Percentiles rank a stretch among this genome's conserved stretches.
phyloP scores from a whole-genome alignment of 495 filamentous ascomycete species.

The Penicillium steckii region DNA sequence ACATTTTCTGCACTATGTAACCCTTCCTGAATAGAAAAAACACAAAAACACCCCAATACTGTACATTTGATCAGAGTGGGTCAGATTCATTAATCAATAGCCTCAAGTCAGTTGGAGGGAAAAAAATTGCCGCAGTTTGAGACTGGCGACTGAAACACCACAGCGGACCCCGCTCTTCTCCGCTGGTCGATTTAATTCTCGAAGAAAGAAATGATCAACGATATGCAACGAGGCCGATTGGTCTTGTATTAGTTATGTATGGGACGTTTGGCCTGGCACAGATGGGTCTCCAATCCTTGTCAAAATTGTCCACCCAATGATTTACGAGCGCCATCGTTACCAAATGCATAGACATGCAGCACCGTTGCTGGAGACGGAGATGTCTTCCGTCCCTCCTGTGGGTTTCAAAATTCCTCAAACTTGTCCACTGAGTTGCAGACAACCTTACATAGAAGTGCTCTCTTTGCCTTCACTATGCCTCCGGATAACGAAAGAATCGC shows the following conservation, averaged over 20 bases:
- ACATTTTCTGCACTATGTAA: too few species aligned
- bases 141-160: too few species aligned
- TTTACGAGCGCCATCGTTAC: background rate
- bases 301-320: background rate
- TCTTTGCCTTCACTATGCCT: background rate
- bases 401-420: background rate
- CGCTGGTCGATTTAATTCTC: too few species aligned
- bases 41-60: too few species aligned
- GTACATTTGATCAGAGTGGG: too few species aligned
- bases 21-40: too few species aligned
- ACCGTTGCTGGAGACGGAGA: background rate
- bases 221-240: background rate
- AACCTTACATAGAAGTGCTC: too few species aligned
- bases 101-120: too few species aligned
- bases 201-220: background rate
- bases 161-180: background rate
- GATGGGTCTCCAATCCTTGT: background rate
- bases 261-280: background rate
- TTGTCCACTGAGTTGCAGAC: background rate
- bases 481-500: background rate
- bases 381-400: background rate
- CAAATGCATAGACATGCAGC: background rate
- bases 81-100: too few species aligned
- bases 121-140: too few species aligned
- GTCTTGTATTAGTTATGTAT: background rate